Conservation (phyloP, 1,284 basidiomycete genomes). For the Tylopilus sp. region DNA sequence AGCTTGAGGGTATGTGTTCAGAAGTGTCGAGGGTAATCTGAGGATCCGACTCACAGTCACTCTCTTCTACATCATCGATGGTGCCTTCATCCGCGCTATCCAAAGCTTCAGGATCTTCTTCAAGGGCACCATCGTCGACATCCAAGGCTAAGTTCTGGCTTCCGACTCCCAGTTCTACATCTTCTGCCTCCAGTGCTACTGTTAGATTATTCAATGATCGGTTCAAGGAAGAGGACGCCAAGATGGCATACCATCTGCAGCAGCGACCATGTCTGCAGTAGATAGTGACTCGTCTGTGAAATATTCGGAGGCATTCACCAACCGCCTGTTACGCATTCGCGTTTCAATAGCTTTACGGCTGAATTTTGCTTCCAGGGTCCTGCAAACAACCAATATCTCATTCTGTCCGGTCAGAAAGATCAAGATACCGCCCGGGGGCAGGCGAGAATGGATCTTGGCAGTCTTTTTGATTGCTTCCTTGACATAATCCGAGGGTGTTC, state of each 20-base stretch:
- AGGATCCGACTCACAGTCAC: conserved; percentile 48
- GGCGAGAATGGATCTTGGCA: conserved; percentile 87
- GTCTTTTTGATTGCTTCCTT: conserved; percentile 88
- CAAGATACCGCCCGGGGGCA: conserved; percentile 89
- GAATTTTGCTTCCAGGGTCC: conserved; percentile 77
- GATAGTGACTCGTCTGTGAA: conserved; percentile 25
- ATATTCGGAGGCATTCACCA: conserved; percentile 26
- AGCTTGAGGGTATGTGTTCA: conserved; percentile 45
- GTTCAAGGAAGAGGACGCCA: not conserved
- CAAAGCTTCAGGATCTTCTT: conserved; percentile 46
- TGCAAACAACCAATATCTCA: conserved; percentile 88
- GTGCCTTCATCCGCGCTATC: conserved; percentile 55
- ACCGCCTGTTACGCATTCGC: conserved; percentile 40
- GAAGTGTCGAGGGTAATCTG: not conserved
- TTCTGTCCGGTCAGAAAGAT: conserved; percentile 99
- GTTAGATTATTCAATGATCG: conserved; percentile 2
- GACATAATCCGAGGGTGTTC: conserved; percentile 85
- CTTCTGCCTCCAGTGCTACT: conserved; percentile 73
- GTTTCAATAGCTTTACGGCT: conserved; percentile 61
- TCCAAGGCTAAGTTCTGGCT: conserved; percentile 48
- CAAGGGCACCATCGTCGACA: conserved; percentile 48
- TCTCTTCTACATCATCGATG: conserved; percentile 53
- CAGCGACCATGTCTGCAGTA: conserved; percentile 14
- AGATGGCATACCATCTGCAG: conserved; percentile 22
- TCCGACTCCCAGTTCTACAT: conserved; percentile 65